Percentiles rank a stretch among this genome's conserved stretches.
These are phyloP conservation scores for Xylariaceae sp. DNA, from an alignment of 2,329 filamentous ascomycete species.

Conservation along the genomic window DNA sequence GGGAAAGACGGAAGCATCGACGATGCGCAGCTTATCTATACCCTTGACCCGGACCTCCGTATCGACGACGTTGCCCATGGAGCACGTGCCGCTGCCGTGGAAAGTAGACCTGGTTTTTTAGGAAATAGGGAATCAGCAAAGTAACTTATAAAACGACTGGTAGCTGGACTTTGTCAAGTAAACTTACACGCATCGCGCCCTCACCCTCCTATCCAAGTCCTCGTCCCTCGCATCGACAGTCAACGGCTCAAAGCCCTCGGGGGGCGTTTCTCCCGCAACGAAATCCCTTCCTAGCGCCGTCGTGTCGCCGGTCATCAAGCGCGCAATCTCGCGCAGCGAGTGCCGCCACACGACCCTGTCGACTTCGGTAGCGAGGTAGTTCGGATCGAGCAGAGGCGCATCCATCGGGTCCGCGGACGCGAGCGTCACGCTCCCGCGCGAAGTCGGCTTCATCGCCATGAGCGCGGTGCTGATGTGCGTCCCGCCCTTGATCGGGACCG, in stretches of 20 bases:
- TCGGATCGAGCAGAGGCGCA: slow-evolving; percentile 20
- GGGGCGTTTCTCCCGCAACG: slow-evolving; percentile 12
- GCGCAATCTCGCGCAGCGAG: slow-evolving; percentile 11
- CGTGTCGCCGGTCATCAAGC: slow-evolving; percentile 18
- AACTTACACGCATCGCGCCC: slow-evolving; percentile 7
- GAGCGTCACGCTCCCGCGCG: slow-evolving; percentile 20
- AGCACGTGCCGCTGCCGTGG: slow-evolving; percentile 5
- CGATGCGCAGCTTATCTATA: slow-evolving; percentile 33
- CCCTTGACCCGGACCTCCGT: slow-evolving; percentile 34
- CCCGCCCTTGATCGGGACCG: too few relatives aligned
- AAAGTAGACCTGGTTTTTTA: not conserved
- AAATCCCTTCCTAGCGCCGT: slow-evolving; percentile 14
- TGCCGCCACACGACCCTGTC: slow-evolving; percentile 19
- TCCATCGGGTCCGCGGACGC: slow-evolving; percentile 15
- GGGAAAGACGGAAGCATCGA: slow-evolving; percentile 36
- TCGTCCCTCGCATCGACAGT: slow-evolving; percentile 14
- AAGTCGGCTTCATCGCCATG: slow-evolving; percentile 19
- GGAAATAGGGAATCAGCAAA: not conserved
- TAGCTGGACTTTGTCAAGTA: too few relatives aligned
- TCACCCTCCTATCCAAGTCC: slow-evolving; percentile 19
- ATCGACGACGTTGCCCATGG: slow-evolving; percentile 34
- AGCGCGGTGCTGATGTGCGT: slow-evolving; percentile 16
- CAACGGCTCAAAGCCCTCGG: slow-evolving; percentile 11
- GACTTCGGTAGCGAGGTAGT: slow-evolving; percentile 20
- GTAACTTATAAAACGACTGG: too few relatives aligned